A percentile compares a stretch with the other conserved stretches of the same genome.
Evolutionary conservation across 208 protist species (phyloP).

Genomic region (Strigomonas culicis): DNA sequence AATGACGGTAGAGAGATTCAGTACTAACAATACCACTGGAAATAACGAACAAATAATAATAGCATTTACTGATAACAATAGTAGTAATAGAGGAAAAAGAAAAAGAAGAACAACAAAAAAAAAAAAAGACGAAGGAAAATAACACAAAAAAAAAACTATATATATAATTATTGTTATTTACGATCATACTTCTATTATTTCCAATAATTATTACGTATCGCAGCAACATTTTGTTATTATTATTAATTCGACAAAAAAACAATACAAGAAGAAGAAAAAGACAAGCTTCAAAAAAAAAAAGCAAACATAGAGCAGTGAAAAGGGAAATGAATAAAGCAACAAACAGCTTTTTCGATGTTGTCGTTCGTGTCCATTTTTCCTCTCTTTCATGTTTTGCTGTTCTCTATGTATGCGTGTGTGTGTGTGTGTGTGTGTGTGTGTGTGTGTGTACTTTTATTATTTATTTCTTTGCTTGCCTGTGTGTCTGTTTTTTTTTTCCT

Average conservation of each 20-base stretch:
- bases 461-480: background rate
- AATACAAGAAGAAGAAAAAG: constrained; percentile 6
- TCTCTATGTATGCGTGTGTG: background rate
- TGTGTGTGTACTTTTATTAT: background rate
- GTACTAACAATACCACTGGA: background rate
- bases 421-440: background rate
- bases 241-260: background rate
- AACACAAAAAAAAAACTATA: background rate
- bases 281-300: background rate
- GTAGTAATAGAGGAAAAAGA: background rate
- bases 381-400: background rate
- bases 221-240: background rate
- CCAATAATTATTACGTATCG: background rate
- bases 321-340: background rate
- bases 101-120: background rate
- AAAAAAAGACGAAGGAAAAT: background rate
- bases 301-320: background rate
- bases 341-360: background rate
- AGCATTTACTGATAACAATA: background rate
- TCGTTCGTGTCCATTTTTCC: background rate
- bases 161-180: background rate
- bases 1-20: background rate
- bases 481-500: background rate
- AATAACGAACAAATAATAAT: background rate
- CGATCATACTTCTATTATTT: background rate